Conservation (phyloP, 1,139 yeast species). For the Nakaseomyces nivariensis region DNA sequence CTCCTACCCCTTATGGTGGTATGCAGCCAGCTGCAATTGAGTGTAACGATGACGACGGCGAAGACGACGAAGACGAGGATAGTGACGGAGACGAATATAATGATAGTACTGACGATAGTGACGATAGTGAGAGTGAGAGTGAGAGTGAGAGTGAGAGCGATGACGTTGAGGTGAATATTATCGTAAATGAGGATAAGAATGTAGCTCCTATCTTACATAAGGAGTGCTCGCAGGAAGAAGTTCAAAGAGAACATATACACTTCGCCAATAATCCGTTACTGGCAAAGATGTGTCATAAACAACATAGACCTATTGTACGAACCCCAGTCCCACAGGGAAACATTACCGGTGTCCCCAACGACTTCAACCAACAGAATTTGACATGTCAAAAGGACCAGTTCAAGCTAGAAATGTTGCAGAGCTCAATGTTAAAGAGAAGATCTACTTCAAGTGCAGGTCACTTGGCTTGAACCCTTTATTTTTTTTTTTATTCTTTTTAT, state of each 20-base stretch:
- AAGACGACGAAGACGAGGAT: neutral
- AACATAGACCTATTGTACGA: constrained; percentile 10
- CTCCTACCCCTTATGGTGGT: neutral
- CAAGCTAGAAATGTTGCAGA: constrained; percentile 11
- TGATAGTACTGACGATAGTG: neutral
- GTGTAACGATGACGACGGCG: neutral
- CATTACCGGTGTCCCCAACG: neutral
- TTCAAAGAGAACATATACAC: neutral
- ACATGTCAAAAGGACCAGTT: constrained; percentile 3
- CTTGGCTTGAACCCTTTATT: neutral
- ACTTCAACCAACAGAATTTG: neutral
- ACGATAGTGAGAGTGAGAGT: neutral
- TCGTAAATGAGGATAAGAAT: neutral
- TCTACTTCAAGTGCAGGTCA: constrained; percentile 3
- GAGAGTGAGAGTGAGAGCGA: neutral
- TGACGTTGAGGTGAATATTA: neutral
- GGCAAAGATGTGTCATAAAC: constrained; percentile 5
- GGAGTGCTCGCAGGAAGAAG: neutral
- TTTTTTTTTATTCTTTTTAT: too few species aligned
- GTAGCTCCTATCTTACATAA: neutral
- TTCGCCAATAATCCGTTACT: neutral
- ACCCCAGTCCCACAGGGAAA: constrained; percentile 11
- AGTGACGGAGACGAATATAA: neutral
- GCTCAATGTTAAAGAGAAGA: constrained; percentile 14
- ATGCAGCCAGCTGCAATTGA: constrained; percentile 1